A percentile compares a stretch with the other conserved stretches of the same genome.
phyloP scores from a whole-genome alignment of 805 yeast species.

The Ogataea salicorniae region DNA sequence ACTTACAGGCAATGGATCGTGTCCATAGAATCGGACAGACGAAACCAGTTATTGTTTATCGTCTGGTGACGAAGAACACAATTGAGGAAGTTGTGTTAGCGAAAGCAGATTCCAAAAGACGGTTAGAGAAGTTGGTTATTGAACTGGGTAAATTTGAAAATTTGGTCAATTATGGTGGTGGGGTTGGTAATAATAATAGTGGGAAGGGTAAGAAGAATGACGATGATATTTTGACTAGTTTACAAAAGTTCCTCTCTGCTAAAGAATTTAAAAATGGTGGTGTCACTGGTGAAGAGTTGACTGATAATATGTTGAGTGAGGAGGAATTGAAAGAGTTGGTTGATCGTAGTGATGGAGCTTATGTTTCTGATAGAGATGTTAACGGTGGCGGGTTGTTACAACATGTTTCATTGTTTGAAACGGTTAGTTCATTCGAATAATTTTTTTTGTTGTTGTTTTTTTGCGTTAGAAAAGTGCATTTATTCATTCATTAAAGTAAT shows the following conservation, averaged over 20 bases:
- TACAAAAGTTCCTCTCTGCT: constrained; percentile 36
- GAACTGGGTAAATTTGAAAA: constrained; percentile 56
- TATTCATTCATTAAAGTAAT: not conserved
- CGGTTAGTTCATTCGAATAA: constrained; percentile 28
- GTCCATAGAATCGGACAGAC: constrained; percentile 91
- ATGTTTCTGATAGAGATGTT: constrained; percentile 12
- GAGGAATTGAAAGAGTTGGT: constrained; percentile 45
- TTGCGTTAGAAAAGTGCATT: too few relatives aligned
- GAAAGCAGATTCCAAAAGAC: constrained; percentile 75
- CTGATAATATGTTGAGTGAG: constrained; percentile 27
- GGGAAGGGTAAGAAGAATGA: constrained; percentile 9
- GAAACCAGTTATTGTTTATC: constrained; percentile 74
- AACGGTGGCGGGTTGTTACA: constrained; percentile 3
- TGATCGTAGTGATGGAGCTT: constrained; percentile 44
- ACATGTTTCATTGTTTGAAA: constrained; percentile 34
- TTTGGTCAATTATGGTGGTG: constrained; percentile 13
- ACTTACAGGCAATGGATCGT: constrained; percentile 92
- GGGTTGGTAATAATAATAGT: constrained; percentile 1
- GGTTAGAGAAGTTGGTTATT: constrained; percentile 70
- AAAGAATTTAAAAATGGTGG: constrained; percentile 25
- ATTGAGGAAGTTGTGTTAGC: constrained; percentile 79
- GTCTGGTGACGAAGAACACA: constrained; percentile 72
- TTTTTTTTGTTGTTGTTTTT: not conserved
- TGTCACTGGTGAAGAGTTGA: constrained; percentile 7
- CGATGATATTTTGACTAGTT: constrained; percentile 27